These are phyloP conservation scores for Trichoderma asperelloides DNA, from an alignment of 495 filamentous ascomycete species.

Conservation along the genomic window DNA sequence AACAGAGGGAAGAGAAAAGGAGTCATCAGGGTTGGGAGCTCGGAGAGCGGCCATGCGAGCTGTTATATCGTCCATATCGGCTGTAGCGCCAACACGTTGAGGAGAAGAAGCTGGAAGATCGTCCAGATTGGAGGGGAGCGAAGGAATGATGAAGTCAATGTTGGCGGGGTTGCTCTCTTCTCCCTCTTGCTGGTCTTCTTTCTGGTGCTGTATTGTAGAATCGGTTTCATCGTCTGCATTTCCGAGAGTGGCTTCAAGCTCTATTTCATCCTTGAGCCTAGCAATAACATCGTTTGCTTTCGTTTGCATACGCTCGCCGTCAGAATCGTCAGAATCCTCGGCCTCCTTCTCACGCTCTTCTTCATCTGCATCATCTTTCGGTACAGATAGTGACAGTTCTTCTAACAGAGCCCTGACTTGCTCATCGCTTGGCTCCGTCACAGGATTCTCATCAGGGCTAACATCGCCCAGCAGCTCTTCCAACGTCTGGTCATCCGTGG, in stretches of 20 bases:
- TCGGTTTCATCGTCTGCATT: neutral
- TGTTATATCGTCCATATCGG: conserved; percentile 30
- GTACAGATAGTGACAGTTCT: conserved; percentile 13
- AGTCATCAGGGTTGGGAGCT: conserved; percentile 13
- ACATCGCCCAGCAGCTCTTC: conserved; percentile 30
- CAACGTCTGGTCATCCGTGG: conserved; percentile 26
- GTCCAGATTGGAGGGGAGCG: conserved; percentile 26
- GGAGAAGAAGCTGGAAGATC: conserved; percentile 16
- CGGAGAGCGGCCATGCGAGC: conserved; percentile 33
- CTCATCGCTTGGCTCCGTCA: conserved; percentile 20
- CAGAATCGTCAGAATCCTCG: conserved; percentile 24
- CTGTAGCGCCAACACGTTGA: conserved; percentile 9
- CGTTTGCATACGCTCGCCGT: conserved; percentile 29
- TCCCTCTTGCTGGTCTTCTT: neutral
- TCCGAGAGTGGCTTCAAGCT: conserved; percentile 12
- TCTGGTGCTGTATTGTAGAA: neutral
- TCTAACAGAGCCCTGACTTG: conserved; percentile 22
- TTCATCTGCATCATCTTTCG: conserved; percentile 3
- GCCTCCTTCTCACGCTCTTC: neutral
- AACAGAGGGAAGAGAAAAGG: conserved; percentile 42
- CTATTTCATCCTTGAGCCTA: conserved; percentile 28
- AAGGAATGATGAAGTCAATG: conserved; percentile 23
- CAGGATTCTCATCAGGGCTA: conserved; percentile 16
- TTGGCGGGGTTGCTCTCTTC: neutral
- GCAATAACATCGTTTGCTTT: conserved; percentile 29